Percentiles rank a stretch among this genome's conserved stretches.
Evolutionary conservation across 1,139 yeast species (phyloP).

Genomic region (Zygosaccharomyces pseudobailii): DNA sequence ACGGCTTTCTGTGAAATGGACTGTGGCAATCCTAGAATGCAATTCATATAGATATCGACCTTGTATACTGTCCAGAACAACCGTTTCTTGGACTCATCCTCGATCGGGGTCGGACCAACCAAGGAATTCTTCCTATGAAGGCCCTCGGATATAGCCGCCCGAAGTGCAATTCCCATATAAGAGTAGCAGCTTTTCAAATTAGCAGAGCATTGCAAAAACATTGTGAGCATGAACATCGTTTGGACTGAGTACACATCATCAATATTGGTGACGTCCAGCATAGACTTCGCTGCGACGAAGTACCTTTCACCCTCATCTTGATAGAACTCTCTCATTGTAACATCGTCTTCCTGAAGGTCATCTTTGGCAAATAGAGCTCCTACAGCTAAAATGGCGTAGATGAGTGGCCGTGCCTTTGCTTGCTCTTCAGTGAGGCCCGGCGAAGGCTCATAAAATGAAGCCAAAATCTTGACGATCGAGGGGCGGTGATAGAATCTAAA

Average conservation of each 20-base stretch:
- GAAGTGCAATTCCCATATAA: slow-evolving; percentile 79
- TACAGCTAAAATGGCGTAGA: slow-evolving; percentile 66
- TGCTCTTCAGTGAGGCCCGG: slow-evolving; percentile 60
- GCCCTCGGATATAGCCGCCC: slow-evolving; percentile 81
- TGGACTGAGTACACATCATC: slow-evolving; percentile 64
- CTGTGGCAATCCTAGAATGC: slow-evolving; percentile 75
- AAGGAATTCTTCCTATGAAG: slow-evolving; percentile 61
- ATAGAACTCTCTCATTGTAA: slow-evolving; percentile 40
- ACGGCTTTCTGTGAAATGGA: slow-evolving; percentile 62
- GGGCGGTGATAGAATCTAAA: slow-evolving; percentile 86
- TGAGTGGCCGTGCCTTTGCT: slow-evolving; percentile 69
- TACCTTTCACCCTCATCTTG: slow-evolving; percentile 80
- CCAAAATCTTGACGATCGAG: slow-evolving; percentile 56
- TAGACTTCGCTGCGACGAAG: slow-evolving; percentile 74
- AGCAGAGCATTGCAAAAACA: slow-evolving; percentile 84
- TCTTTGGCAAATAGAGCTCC: slow-evolving; percentile 63
- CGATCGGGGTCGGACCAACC: slow-evolving; percentile 47
- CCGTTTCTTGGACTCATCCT: slow-evolving; percentile 75
- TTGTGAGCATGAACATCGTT: slow-evolving; percentile 61
- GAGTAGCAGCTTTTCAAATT: slow-evolving; percentile 83
- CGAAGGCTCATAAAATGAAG: slow-evolving; percentile 49
- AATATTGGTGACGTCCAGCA: slow-evolving; percentile 65
- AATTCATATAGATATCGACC: slow-evolving; percentile 84
- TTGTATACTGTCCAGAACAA: slow-evolving; percentile 85
- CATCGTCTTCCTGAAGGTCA: slow-evolving; percentile 39